Evolutionary conservation across 306 rosid genomes (phyloP), one percentile per base, ranked within the genome.

Genomic region (Prunus padus): DNA sequence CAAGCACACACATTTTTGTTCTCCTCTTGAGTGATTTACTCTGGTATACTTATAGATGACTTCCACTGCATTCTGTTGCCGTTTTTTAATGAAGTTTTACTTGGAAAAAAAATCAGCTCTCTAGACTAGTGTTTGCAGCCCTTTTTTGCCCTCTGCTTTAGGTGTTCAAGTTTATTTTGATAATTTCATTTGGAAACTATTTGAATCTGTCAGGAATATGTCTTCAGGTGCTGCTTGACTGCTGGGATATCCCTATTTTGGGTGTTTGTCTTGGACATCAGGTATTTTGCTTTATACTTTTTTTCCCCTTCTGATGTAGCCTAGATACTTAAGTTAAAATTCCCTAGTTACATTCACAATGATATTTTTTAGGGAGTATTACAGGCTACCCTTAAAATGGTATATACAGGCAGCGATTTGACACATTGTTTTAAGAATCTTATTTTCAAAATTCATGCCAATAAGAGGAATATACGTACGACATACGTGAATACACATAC

Each of bases 201-300:
- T 80, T 76, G 68, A 68, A 76, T 84, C 65, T 75, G 74, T 67
- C 88, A 95, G 99, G 99, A 77, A 89, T 95, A 82, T 92, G 99
- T 77, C 96, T 90, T 84, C 93, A 85, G 54, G 69, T 95, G 80
- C 86, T 95, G 83, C 91, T 54, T 67, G 85, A 87, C 55, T 95
- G 97, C 87, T 74, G 82, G 86, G 92, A 95, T 88, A 83, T 95
- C 72, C 99, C 99, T 74, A 78, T 95, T 78, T 80, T 95, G 79
- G 99, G 97, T 75, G 98, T 95, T 85, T 95, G 99, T 79, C 89
- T 95, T 56, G 99, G 99, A 73, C 99, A 95, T 82, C 98, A 95
- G 97, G 99, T 92, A 86, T 71, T 79, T 84, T 26, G 65, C 54
- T 69, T 64, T 66, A 47, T 71, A 47, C 49, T 26, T 25, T 23